Percentiles rank a stretch among this genome's conserved stretches.
Evolutionary conservation across 768 basidiomycete species (phyloP).

Genomic region (Agaricus sinodeliciosus): DNA sequence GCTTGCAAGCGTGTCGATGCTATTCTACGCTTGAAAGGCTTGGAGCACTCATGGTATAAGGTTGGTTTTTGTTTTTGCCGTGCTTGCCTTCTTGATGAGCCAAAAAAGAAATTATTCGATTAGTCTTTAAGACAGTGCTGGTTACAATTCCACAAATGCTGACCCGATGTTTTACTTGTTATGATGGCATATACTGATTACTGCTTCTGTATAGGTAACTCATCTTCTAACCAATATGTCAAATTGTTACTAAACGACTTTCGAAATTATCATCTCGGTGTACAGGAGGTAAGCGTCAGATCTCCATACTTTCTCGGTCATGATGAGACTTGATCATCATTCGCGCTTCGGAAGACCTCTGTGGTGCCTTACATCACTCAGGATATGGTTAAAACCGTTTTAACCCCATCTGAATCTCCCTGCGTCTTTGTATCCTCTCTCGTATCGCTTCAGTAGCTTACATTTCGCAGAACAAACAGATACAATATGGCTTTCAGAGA

Average conservation of each 20-base stretch:
- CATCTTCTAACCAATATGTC: too few relatives aligned
- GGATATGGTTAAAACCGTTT: constrained; percentile 54
- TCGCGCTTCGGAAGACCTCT: constrained; percentile 61
- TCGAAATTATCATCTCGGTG: too few relatives aligned
- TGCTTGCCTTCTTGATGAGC: constrained; percentile 39
- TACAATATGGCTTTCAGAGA: constrained; percentile 74
- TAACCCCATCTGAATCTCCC: constrained; percentile 62
- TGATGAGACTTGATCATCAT: constrained; percentile 60
- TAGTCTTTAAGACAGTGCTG: constrained; percentile 91
- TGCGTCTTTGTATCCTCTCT: constrained; percentile 8
- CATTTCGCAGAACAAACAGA: constrained; percentile 40
- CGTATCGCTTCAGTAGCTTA: neutral
- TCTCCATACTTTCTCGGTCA: constrained; percentile 2
- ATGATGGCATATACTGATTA: constrained; percentile 10
- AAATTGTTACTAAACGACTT: too few relatives aligned
- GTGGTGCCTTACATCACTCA: constrained; percentile 58
- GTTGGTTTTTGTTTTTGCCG: constrained; percentile 29
- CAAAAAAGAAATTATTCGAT: constrained; percentile 52
- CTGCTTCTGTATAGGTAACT: constrained; percentile 11
- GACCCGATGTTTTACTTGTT: constrained; percentile 18
- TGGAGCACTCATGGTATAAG: constrained; percentile 69
- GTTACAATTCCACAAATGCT: constrained; percentile 42
- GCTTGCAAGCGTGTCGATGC: constrained; percentile 80
- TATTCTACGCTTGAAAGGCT: constrained; percentile 73
- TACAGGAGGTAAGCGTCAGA: constrained; percentile 32